These are phyloP conservation scores for Eremothecium sinecaudum DNA, from an alignment of 1,139 yeast species.

Conservation along the genomic window DNA sequence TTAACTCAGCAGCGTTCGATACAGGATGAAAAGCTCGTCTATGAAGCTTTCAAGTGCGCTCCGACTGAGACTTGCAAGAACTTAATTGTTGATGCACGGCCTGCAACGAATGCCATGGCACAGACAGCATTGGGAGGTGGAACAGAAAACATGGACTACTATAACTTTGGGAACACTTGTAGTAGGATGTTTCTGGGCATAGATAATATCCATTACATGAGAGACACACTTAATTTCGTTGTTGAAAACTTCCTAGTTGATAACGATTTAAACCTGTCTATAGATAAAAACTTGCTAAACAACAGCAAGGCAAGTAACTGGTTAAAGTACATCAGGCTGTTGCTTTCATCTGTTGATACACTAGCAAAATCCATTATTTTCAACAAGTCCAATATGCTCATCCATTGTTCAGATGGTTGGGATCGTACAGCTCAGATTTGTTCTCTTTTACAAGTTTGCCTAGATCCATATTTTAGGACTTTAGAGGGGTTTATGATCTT, in stretches of 20 bases:
- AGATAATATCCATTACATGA: slow-evolving; percentile 91
- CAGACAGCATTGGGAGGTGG: slow-evolving; percentile 97
- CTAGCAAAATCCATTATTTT: slow-evolving; percentile 71
- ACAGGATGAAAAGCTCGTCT: slow-evolving; percentile 79
- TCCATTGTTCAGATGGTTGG: slow-evolving; percentile 99
- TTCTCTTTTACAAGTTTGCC: slow-evolving; percentile 73
- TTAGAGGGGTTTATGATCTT: slow-evolving; percentile 75
- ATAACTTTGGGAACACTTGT: slow-evolving; percentile 39
- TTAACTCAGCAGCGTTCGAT: slow-evolving; percentile 77
- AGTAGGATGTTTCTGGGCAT: slow-evolving; percentile 76
- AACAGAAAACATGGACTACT: slow-evolving; percentile 83
- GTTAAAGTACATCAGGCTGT: slow-evolving; percentile 62
- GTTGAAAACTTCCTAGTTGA: slow-evolving; percentile 57
- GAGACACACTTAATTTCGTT: slow-evolving; percentile 67
- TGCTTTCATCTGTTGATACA: slow-evolving; percentile 69
- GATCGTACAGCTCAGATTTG: slow-evolving; percentile 89
- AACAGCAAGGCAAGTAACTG: slow-evolving; percentile 51
- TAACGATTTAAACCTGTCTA: slow-evolving; percentile 43
- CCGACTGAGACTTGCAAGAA: slow-evolving; percentile 39
- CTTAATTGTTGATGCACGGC: slow-evolving; percentile 82
- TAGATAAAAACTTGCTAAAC: slow-evolving; percentile 39
- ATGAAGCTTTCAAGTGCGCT: slow-evolving; percentile 50
- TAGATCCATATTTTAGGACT: slow-evolving; percentile 87
- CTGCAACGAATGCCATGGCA: slow-evolving; percentile 90
- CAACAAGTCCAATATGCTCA: slow-evolving; percentile 70